Percentiles rank a stretch among this genome's conserved stretches.
These are phyloP conservation scores for Citrus cavaleriei DNA, from an alignment of 345 rosid genomes.

Conservation along the genomic window DNA sequence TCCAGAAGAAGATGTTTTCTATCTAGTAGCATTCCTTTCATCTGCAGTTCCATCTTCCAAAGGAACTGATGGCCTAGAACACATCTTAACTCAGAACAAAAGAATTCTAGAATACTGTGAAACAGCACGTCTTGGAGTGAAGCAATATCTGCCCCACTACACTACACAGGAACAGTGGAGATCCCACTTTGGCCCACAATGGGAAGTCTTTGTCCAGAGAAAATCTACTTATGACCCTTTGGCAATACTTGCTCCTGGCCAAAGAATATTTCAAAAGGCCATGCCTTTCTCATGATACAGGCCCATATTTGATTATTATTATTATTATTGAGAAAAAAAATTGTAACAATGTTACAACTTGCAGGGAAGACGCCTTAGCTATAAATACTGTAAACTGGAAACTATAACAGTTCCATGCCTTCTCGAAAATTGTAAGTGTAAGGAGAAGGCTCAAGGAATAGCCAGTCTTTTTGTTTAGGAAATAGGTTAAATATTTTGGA, in stretches of 20 bases:
- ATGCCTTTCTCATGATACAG: constrained; percentile 41
- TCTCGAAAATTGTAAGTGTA: constrained; percentile 25
- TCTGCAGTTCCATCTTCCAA: constrained; percentile 78
- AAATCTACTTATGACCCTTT: constrained; percentile 77
- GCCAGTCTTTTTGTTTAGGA: background rate
- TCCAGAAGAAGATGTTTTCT: constrained; percentile 87
- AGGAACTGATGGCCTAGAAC: constrained; percentile 66
- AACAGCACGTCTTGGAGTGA: constrained; percentile 54
- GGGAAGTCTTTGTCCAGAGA: constrained; percentile 68
- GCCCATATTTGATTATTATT: constrained; percentile 2
- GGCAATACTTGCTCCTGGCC: constrained; percentile 93
- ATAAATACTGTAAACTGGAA: constrained; percentile 23
- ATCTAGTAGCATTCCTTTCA: constrained; percentile 85
- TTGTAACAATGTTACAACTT: background rate
- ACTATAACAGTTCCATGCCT: constrained; percentile 13
- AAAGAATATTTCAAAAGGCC: constrained; percentile 69
- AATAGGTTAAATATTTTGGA: constrained; percentile 12
- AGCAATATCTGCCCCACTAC: constrained; percentile 91
- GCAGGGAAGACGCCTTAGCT: constrained; percentile 22
- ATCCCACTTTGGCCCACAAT: constrained; percentile 70
- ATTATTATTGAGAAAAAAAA: background rate
- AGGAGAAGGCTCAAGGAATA: constrained; percentile 13
- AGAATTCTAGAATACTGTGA: constrained; percentile 64
- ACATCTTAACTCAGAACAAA: constrained; percentile 64
- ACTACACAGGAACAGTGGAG: constrained; percentile 73